phyloP scores from a whole-genome alignment of 805 yeast genomes.

The Hemisphaericaspora nanyangensis region DNA sequence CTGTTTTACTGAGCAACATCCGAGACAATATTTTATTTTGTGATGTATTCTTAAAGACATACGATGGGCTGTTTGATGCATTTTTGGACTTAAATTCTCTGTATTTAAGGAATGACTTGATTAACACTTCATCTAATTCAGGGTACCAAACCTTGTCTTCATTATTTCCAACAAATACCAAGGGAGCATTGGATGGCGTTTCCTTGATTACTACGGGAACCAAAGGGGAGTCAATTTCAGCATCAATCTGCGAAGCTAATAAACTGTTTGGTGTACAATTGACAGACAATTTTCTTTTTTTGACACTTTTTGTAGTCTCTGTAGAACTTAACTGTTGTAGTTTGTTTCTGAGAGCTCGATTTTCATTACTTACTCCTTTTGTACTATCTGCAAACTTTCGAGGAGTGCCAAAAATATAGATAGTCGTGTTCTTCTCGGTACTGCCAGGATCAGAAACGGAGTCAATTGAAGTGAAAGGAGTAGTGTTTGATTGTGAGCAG shows the following conservation, averaged over 20 bases:
- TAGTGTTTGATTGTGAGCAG: too few species aligned
- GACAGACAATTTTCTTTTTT: conserved; percentile 14
- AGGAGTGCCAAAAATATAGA: too few species aligned
- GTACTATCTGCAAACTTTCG: too few species aligned
- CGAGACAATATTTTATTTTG: conserved; percentile 40
- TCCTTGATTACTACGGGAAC: too few species aligned
- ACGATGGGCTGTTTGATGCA: conserved; percentile 14
- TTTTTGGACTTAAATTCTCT: conserved; percentile 26
- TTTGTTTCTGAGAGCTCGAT: too few species aligned
- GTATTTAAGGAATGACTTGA: conserved; percentile 33
- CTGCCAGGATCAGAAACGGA: too few species aligned
- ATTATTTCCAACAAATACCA: too few species aligned
- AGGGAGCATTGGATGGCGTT: too few species aligned
- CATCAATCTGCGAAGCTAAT: conserved; percentile 33
- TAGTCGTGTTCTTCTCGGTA: too few species aligned
- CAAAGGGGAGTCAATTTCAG: conserved; percentile 25
- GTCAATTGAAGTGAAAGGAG: too few species aligned
- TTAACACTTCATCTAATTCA: conserved; percentile 31
- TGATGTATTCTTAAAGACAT: conserved; percentile 28
- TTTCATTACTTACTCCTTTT: too few species aligned
- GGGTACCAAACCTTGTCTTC: conserved; percentile 32
- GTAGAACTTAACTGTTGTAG: too few species aligned
- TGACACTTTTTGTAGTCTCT: conserved; percentile 1
- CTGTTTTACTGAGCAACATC: conserved; percentile 35
- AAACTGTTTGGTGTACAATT: conserved; percentile 32